Percentiles rank a stretch among this genome's conserved stretches.
Conservation (phyloP, 2,329 filamentous ascomycete genomes). For the Botrytis elliptica region DNA sequence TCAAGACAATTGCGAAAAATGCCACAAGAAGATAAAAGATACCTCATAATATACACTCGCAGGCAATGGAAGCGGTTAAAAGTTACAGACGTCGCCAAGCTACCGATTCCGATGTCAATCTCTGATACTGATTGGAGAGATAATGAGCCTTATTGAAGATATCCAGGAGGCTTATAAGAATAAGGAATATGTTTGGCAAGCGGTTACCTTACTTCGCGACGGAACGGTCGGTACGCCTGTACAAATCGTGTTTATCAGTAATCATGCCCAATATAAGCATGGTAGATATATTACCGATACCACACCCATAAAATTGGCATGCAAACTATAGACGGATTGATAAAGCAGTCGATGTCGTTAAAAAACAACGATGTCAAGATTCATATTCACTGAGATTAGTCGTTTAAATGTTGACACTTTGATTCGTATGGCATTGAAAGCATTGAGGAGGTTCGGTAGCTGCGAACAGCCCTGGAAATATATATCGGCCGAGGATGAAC, state of each 20-base stretch:
- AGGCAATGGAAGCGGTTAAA: background rate
- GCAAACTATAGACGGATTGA: background rate
- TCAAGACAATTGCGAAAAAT: too few relatives aligned
- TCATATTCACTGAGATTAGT: background rate
- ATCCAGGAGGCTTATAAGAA: background rate
- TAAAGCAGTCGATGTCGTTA: too few relatives aligned
- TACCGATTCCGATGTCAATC: background rate
- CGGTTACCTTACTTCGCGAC: background rate
- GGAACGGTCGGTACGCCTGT: background rate
- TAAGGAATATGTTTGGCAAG: background rate
- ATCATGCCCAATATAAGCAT: background rate
- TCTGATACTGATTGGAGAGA: background rate
- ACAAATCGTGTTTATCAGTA: background rate
- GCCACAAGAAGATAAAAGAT: background rate
- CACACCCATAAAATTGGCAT: background rate
- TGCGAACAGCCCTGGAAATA: background rate
- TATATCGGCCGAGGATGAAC: background rate
- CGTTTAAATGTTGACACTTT: background rate
- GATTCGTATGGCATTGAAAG: background rate
- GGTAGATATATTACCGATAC: background rate
- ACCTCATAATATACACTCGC: background rate
- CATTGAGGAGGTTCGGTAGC: background rate
- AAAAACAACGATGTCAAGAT: background rate
- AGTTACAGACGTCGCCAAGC: background rate
- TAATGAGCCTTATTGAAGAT: background rate